Percentiles rank a stretch among this genome's conserved stretches.
These are phyloP conservation scores for Vaccinium macrocarpon DNA, from an alignment of 148 eudicot species.

Conservation along the genomic window DNA sequence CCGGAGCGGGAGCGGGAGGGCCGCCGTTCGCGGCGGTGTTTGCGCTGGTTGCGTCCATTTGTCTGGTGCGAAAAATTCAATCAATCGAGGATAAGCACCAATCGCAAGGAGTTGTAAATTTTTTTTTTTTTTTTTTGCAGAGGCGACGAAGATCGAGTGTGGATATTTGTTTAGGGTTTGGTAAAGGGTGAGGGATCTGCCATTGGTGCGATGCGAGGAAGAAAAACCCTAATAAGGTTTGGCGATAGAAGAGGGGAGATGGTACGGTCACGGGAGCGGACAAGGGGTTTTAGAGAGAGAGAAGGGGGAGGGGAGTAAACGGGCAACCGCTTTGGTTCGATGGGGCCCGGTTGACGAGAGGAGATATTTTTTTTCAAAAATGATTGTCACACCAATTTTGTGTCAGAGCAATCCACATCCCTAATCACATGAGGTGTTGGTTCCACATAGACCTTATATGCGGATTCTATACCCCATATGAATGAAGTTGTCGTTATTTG, in stretches of 20 bases:
- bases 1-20: slow-evolving; percentile 27
- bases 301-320: background rate
- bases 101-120: background rate
- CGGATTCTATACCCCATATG: too few species aligned
- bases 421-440: too few species aligned
- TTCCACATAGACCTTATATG: too few species aligned
- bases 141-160: background rate
- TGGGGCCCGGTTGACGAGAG: background rate
- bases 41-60: slow-evolving; percentile 7
- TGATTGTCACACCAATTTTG: too few species aligned
- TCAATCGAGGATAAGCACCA: background rate
- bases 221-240: slow-evolving; percentile 10
- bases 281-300: background rate
- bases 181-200: background rate
- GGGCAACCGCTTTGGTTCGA: background rate
- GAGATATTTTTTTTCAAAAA: background rate
- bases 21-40: slow-evolving; percentile 2
- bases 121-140: background rate
- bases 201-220: background rate
- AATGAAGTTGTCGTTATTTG: too few species aligned
- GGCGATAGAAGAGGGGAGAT: background rate
- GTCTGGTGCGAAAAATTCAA: background rate
- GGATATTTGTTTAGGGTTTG: slow-evolving; percentile 1
- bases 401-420: too few species aligned
- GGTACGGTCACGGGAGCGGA: background rate